Conservation (phyloP, 2,329 filamentous ascomycete species). For the Clarireedia monteithiana region DNA sequence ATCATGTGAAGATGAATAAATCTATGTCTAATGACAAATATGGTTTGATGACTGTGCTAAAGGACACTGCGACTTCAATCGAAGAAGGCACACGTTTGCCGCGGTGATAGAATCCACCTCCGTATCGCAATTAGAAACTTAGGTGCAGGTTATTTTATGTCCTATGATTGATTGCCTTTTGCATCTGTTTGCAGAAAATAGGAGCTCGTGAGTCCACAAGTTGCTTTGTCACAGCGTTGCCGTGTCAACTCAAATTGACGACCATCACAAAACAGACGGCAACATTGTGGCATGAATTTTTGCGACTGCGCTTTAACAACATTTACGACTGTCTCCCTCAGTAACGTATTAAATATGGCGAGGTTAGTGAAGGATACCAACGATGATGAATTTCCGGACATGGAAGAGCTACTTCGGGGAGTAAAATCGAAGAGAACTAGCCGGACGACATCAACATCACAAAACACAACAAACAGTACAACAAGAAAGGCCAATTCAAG, state of each 20-base stretch:
- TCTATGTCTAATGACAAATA: too few species aligned
- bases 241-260: constrained; percentile 1
- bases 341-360: constrained; percentile 13
- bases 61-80: too few species aligned
- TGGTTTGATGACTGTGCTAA: too few species aligned
- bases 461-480: neutral
- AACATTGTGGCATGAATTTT: neutral
- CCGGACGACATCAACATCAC: neutral
- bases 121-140: too few species aligned
- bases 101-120: too few species aligned
- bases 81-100: too few species aligned
- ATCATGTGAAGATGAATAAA: too few species aligned
- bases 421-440: neutral
- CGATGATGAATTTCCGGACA: constrained; percentile 20
- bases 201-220: neutral
- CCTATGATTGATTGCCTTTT: neutral
- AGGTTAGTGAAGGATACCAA: constrained; percentile 15
- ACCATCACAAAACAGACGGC: neutral
- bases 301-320: neutral
- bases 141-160: too few species aligned
- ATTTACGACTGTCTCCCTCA: neutral
- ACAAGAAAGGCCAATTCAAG: neutral
- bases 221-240: constrained; percentile 2
- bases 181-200: neutral
- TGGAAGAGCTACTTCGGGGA: constrained; percentile 10